These are phyloP conservation scores for Nelumbo lutea DNA, from an alignment of 164 flowering plant genomes.

Conservation along the genomic window DNA sequence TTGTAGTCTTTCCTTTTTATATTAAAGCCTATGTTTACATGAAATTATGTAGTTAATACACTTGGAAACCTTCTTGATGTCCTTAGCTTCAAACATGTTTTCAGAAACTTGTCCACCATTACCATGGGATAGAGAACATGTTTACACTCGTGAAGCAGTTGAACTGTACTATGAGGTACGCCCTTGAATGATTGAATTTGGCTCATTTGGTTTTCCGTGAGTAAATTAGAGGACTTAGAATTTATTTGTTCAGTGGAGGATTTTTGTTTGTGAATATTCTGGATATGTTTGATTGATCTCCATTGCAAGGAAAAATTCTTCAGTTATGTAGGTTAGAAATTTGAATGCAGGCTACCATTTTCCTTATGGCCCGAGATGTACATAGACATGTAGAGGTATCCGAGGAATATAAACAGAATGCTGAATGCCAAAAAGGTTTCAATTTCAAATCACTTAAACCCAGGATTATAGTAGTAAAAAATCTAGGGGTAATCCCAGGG, in stretches of 20 bases:
- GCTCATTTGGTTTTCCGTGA: neutral
- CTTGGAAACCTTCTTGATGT: slow-evolving; percentile 4
- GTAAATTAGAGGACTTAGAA: neutral
- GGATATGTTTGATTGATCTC: neutral
- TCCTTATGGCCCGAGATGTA: neutral
- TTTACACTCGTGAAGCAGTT: slow-evolving; percentile 69
- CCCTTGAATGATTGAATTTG: neutral
- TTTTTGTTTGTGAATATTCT: neutral
- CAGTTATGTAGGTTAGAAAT: neutral
- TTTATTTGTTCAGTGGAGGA: neutral
- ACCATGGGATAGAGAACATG: slow-evolving; percentile 75
- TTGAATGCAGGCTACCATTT: neutral
- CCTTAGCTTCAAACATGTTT: slow-evolving; percentile 91
- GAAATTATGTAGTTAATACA: neutral
- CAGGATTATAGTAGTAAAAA: too few species aligned
- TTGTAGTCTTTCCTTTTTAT: neutral
- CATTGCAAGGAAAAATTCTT: neutral
- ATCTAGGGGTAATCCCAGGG: too few species aligned
- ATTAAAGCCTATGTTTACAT: neutral
- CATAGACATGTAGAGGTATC: neutral
- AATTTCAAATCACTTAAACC: too few species aligned
- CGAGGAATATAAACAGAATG: too few species aligned
- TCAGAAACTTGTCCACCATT: slow-evolving; percentile 71
- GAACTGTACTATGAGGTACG: slow-evolving; percentile 86
- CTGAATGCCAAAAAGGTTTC: too few species aligned